Evolutionary conservation across 106 monocot species (phyloP).

Genomic region (Cymbidium sinense): DNA sequence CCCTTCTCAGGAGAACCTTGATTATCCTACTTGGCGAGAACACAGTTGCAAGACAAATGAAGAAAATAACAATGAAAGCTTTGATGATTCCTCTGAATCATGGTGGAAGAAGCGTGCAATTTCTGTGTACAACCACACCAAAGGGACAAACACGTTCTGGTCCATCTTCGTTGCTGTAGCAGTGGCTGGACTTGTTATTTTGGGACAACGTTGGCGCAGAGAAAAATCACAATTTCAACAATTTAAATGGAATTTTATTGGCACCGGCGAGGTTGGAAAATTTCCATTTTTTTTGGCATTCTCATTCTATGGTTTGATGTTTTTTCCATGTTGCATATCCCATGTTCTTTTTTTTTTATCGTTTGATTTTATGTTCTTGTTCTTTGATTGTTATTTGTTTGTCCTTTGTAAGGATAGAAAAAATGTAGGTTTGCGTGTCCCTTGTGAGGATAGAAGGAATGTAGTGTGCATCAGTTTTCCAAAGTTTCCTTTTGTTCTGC

Average conservation of each 20-base stretch:
- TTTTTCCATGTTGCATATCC: neutral
- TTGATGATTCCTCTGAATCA: slow-evolving; percentile 26
- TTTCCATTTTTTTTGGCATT: neutral
- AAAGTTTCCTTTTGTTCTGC: neutral
- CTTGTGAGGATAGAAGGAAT: neutral
- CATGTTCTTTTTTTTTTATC: neutral
- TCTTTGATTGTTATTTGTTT: neutral
- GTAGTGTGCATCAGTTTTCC: neutral
- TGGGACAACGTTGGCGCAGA: slow-evolving; percentile 46
- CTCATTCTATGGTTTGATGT: neutral
- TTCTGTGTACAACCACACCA: slow-evolving; percentile 43
- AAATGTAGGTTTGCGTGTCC: neutral
- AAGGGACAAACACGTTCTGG: slow-evolving; percentile 52
- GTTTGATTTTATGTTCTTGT: neutral
- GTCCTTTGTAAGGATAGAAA: neutral
- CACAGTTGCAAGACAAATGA: slow-evolving; percentile 16
- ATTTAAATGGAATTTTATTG: slow-evolving; percentile 26
- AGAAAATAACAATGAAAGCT: slow-evolving; percentile 21
- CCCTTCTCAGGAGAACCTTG: slow-evolving; percentile 9
- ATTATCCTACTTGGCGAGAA: slow-evolving; percentile 12
- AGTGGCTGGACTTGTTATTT: slow-evolving; percentile 51
- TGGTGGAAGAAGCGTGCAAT: slow-evolving; percentile 56
- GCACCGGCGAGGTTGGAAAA: slow-evolving; percentile 31
- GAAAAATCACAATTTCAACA: slow-evolving; percentile 51
- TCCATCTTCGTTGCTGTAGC: slow-evolving; percentile 57